phyloP scores from a whole-genome alignment of 2,329 filamentous ascomycete species.

The Cercospora nicotianae region DNA sequence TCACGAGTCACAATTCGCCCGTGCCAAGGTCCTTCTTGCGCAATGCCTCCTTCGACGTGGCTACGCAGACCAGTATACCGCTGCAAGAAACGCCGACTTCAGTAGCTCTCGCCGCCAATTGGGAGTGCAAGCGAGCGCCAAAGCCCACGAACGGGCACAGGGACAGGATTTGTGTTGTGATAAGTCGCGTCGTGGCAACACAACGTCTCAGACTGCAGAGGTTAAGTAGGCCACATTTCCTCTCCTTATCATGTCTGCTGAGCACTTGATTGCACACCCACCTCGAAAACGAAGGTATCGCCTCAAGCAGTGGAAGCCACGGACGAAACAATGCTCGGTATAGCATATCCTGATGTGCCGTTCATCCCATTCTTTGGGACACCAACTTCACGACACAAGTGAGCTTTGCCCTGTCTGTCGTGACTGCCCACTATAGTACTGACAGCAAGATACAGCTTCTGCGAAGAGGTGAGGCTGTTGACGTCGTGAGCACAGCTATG shows the following conservation, averaged over 20 bases:
- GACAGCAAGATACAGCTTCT: neutral
- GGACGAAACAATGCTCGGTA: neutral
- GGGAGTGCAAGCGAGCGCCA: neutral
- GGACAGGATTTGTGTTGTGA: neutral
- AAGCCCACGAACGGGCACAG: neutral
- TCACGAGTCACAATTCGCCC: neutral
- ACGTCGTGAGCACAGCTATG: neutral
- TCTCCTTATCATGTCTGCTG: neutral
- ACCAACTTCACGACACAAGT: neutral
- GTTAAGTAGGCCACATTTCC: neutral
- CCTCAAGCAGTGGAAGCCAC: neutral
- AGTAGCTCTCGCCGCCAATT: neutral
- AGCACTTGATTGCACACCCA: neutral
- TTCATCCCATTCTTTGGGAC: slow-evolving; percentile 1
- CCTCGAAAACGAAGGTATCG: neutral
- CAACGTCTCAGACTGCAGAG: neutral
- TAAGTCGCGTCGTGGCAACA: slow-evolving; percentile 4
- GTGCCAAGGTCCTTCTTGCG: neutral
- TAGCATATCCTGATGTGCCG: neutral
- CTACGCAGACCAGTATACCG: neutral
- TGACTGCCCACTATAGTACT: neutral
- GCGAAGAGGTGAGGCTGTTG: neutral
- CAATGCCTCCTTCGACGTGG: neutral
- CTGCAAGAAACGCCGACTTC: neutral
- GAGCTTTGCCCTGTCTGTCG: neutral